Evolutionary conservation across 805 yeast genomes (phyloP).

Genomic region (Metschnikowia kunwiensis): DNA sequence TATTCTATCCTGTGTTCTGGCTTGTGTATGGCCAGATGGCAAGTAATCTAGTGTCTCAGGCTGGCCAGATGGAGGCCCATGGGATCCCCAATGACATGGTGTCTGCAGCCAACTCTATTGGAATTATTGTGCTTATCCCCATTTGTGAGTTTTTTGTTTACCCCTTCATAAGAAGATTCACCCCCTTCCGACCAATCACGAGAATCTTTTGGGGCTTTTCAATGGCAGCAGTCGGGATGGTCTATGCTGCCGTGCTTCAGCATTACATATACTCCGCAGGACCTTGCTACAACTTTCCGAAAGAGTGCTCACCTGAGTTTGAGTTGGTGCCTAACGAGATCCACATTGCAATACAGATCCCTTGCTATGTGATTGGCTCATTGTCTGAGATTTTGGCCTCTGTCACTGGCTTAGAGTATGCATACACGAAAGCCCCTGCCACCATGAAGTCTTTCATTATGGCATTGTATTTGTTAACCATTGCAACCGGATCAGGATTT

Average conservation of each 20-base stretch:
- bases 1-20: constrained; percentile 17
- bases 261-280: constrained; percentile 15
- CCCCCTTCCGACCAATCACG: constrained; percentile 18
- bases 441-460: constrained; percentile 18
- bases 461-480: constrained; percentile 58
- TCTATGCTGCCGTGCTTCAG: constrained; percentile 15
- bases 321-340: constrained; percentile 9
- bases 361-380: constrained; percentile 12
- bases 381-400: constrained; percentile 15
- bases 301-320: constrained; percentile 12
- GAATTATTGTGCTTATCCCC: constrained; percentile 15
- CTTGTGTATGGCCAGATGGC: constrained; percentile 19
- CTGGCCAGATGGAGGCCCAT: constrained; percentile 18
- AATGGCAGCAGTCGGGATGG: constrained; percentile 13
- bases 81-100: constrained; percentile 19
- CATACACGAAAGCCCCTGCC: constrained; percentile 18
- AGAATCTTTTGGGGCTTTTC: constrained; percentile 17
- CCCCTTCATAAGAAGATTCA: constrained; percentile 15
- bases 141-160: constrained; percentile 12
- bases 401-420: constrained; percentile 19
- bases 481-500: constrained; percentile 70
- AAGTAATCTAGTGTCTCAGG: constrained; percentile 16
- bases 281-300: constrained; percentile 13
- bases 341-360: constrained; percentile 13
- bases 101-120: constrained; percentile 12